Percentiles rank a stretch among this genome's conserved stretches.
Evolutionary conservation across 225 moss, liverwort and hornwort species (phyloP).

Genomic region (Pseudisothecium myosuroides): DNA sequence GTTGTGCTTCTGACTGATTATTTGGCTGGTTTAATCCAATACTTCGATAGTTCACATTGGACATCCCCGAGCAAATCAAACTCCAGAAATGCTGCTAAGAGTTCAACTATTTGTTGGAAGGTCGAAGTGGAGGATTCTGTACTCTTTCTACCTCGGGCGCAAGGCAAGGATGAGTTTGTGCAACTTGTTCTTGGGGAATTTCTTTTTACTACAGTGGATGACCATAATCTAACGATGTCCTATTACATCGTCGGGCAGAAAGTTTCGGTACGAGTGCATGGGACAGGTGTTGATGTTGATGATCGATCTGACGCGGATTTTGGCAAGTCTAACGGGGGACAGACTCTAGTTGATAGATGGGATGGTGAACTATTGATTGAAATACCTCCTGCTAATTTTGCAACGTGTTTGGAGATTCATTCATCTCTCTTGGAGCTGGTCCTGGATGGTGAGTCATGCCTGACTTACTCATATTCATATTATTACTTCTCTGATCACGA

Average conservation of each 20-base stretch:
- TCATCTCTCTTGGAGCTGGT: conserved; percentile 54
- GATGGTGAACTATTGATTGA: conserved; percentile 68
- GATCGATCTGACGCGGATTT: background rate
- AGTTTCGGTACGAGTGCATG: conserved; percentile 42
- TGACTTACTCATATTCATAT: background rate
- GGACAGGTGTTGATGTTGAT: conserved; percentile 9
- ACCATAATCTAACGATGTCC: conserved; percentile 12
- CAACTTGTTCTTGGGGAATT: conserved; percentile 45
- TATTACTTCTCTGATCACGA: background rate
- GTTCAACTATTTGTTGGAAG: conserved; percentile 34
- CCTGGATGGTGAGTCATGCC: conserved; percentile 40
- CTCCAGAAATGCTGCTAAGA: background rate
- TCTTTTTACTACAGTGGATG: conserved; percentile 17
- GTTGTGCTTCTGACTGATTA: conserved; percentile 71
- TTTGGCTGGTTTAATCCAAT: conserved; percentile 69
- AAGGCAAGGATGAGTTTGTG: conserved; percentile 41
- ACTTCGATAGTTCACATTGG: conserved; percentile 63
- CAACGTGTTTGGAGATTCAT: conserved; percentile 52
- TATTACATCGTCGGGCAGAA: conserved; percentile 47
- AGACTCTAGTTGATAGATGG: conserved; percentile 52
- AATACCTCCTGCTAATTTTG: conserved; percentile 34
- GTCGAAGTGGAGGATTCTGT: conserved; percentile 57
- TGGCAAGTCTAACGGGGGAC: conserved; percentile 2
- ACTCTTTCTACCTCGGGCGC: conserved; percentile 42
- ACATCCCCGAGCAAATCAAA: conserved; percentile 17